Base-by-base conservation (phyloP, 1,284 basidiomycete genomes). In the Apiotrichum mycotoxinovorans region DNA sequence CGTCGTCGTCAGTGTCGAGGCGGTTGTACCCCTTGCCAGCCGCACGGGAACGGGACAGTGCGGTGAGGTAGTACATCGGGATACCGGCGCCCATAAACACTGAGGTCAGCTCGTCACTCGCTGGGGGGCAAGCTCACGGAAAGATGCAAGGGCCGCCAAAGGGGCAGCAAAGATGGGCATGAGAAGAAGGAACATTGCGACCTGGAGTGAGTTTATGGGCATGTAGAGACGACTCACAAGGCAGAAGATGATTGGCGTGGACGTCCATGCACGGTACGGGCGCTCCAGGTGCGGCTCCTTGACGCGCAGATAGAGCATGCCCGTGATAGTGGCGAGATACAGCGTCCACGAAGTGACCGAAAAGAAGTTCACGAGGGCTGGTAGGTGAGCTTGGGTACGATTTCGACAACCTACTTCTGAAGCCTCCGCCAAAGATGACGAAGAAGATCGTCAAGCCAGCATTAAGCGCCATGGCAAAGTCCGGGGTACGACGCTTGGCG, bases 91-190 rank as follows among this genome's bases (percentile, higher is more conserved):
- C 57, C 54, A 80, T 79, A 64, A 80, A 80, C 7, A 69, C 78
- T 76, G 58, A 17, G 1, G n/a, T 43, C 8, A 57, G 56, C 48
- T 56, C 9, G 18, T 8, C 9, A 9, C 30, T 30, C 30, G 7
- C 14, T 33, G 18, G 15, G 1, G 18, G 11, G 38, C 2, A 3
- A 50, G 40, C 59, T 62, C 65, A 93, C 91, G 85, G 58, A 94
- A 82, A 2, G 92, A 92, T 2, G 91, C 86, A 4, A 89, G 75
- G 0, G 92, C 91, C 74, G 97, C 89, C 25, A 88, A 76, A 1
- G 95, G 96, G 17, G 94, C 93, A 2, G 92, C 92, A 58, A 96
- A 88, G 52, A 96, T 83, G 3, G 94, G 94, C 91, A 98, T 97
- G 66, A 89, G 87, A 7, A 99, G 79, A 51, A 98, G 80, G 78